A percentile compares a stretch with the other conserved stretches of the same genome.
Evolutionary conservation across 177 flowering plant genomes (phyloP).

Genomic region (Vitis hybrid): DNA sequence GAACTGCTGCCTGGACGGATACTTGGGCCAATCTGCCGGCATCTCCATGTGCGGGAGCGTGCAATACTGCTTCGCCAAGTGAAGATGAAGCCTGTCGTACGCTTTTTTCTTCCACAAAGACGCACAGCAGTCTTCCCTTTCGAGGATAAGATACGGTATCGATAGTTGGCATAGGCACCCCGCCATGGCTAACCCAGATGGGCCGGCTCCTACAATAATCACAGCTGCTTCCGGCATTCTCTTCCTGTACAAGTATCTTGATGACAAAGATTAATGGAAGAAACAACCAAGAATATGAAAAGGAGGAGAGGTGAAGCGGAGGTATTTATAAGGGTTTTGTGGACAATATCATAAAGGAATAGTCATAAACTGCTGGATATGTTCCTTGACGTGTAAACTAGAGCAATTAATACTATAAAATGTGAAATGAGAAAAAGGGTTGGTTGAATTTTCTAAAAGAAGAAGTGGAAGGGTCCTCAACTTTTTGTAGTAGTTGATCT

Average conservation of each 20-base stretch:
- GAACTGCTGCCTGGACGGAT: constrained; percentile 38
- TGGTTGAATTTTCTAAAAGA: too few relatives aligned
- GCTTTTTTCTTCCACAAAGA: constrained; percentile 57
- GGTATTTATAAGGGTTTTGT: too few relatives aligned
- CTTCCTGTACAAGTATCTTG: not conserved
- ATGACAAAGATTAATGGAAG: not conserved
- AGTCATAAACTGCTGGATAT: too few relatives aligned
- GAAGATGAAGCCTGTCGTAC: constrained; percentile 81
- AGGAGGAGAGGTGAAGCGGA: too few relatives aligned
- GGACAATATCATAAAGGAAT: too few relatives aligned
- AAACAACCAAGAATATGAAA: too few relatives aligned
- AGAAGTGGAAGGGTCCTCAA: too few relatives aligned
- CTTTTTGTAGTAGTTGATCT: too few relatives aligned
- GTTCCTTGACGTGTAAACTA: too few relatives aligned
- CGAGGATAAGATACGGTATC: constrained; percentile 56
- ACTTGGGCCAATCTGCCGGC: constrained; percentile 40
- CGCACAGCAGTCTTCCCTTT: constrained; percentile 69
- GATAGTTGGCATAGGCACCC: constrained; percentile 47
- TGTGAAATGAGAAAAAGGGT: too few relatives aligned
- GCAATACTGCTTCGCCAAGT: constrained; percentile 52
- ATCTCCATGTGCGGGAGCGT: constrained; percentile 58
- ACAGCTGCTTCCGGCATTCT: constrained; percentile 27
- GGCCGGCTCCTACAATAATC: constrained; percentile 72
- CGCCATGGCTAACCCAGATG: constrained; percentile 65
- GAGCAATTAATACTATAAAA: too few relatives aligned